A percentile compares a stretch with the other conserved stretches of the same genome.
Conservation (phyloP, 2,329 filamentous ascomycete genomes). For the Pseudogymnoascus sp. region DNA sequence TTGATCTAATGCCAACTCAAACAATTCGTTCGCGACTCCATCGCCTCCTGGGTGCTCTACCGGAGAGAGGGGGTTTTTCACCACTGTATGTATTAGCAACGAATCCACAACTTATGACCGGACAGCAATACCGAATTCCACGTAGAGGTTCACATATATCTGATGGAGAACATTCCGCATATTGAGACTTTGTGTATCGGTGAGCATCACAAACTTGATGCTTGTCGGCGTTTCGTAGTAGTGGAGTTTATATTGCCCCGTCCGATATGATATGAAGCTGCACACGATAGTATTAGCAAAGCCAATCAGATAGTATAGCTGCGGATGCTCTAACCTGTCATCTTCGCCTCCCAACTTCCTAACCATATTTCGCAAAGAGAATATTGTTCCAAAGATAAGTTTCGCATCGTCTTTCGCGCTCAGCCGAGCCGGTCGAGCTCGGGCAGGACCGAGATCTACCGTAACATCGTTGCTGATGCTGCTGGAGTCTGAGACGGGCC, state of each 20-base stretch:
- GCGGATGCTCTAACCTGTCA: slow-evolving; percentile 50
- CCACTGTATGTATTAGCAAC: slow-evolving; percentile 40
- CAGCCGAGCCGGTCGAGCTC: slow-evolving; percentile 26
- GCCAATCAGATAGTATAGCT: background rate
- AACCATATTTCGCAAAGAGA: slow-evolving; percentile 93
- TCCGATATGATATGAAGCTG: slow-evolving; percentile 89
- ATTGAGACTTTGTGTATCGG: slow-evolving; percentile 79
- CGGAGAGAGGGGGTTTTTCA: slow-evolving; percentile 63
- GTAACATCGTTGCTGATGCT: slow-evolving; percentile 36
- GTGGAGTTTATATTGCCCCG: slow-evolving; percentile 93
- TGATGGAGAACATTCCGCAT: slow-evolving; percentile 94
- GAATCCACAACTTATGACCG: background rate
- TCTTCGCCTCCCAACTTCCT: slow-evolving; percentile 90
- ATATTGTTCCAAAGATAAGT: slow-evolving; percentile 93
- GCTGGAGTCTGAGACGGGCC: slow-evolving; percentile 42
- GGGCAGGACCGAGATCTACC: slow-evolving; percentile 26
- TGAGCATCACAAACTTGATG: slow-evolving; percentile 94
- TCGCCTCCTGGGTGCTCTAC: slow-evolving; percentile 62
- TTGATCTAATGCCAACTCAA: slow-evolving; percentile 66
- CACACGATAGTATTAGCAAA: slow-evolving; percentile 12
- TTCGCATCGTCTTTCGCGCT: slow-evolving; percentile 77
- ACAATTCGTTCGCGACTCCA: slow-evolving; percentile 65
- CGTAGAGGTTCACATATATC: slow-evolving; percentile 97
- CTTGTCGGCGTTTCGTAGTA: slow-evolving; percentile 98
- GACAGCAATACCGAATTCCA: slow-evolving; percentile 69